Conservation (phyloP, 768 basidiomycete genomes). For the Megacollybia marginata region DNA sequence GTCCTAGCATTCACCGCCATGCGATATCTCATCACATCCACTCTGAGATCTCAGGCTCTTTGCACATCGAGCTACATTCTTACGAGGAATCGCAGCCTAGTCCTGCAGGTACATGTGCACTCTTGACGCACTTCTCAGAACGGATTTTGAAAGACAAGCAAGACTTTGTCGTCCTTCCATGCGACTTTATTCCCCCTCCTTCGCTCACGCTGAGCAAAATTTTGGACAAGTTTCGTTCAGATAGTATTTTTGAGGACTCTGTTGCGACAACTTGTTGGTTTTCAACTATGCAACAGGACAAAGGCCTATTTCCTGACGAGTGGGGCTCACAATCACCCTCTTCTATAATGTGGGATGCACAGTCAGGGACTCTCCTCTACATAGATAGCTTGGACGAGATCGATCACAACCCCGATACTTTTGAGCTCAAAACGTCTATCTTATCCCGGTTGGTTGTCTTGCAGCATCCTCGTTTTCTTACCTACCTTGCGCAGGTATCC, state of each 20-base stretch:
- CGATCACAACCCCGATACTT: slow-evolving; percentile 62
- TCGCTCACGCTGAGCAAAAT: slow-evolving; percentile 61
- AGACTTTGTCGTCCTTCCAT: slow-evolving; percentile 87
- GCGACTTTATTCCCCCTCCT: slow-evolving; percentile 81
- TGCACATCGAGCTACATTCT: slow-evolving; percentile 72
- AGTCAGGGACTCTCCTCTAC: slow-evolving; percentile 59
- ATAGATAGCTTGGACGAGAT: slow-evolving; percentile 64
- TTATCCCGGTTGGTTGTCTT: slow-evolving; percentile 46
- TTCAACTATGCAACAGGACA: slow-evolving; percentile 41
- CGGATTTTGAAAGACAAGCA: slow-evolving; percentile 48
- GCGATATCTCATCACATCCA: slow-evolving; percentile 80
- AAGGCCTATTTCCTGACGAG: slow-evolving; percentile 51
- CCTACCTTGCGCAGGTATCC: slow-evolving; percentile 49
- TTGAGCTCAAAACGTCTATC: slow-evolving; percentile 71
- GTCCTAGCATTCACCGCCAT: slow-evolving; percentile 68
- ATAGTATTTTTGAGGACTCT: slow-evolving; percentile 53
- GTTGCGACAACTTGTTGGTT: slow-evolving; percentile 68
- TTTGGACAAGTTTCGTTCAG: slow-evolving; percentile 77
- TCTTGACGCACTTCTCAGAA: slow-evolving; percentile 69
- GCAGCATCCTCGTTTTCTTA: not conserved
- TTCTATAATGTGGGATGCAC: slow-evolving; percentile 60
- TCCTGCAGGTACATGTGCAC: slow-evolving; percentile 61
- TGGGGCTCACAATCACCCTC: slow-evolving; percentile 46
- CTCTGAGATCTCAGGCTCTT: slow-evolving; percentile 63
- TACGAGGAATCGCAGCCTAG: slow-evolving; percentile 68